Evolutionary conservation across 164 flowering plant species (phyloP), one percentile per base, ranked within the genome.

Genomic region (Chimonanthus salicifolius): DNA sequence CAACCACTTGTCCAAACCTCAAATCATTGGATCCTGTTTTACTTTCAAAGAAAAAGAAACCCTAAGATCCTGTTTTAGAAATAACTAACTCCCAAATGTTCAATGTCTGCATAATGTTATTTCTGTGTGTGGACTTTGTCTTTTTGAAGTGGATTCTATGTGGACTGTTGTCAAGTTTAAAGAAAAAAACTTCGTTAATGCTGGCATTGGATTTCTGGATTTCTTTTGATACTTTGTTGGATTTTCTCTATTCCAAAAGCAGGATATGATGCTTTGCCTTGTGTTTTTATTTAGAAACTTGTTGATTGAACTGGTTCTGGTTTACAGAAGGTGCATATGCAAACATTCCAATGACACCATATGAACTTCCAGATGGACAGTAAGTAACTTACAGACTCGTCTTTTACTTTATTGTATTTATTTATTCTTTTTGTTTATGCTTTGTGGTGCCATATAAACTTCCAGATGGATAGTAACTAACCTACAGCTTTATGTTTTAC

Each of bases 281-380:
- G 43, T 11, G 21, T n/a, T 6, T 0, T 62, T 20, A 16, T 18
- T 20, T 62, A n/a, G 20, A 46, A 67, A 65, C 47, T 3, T 15
- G 10, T 47, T 68, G 4, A 47, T 20, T 68, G 6, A 16, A 6
- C 11, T 16, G 7, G 50, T 13, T 69, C 43, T 69, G 54, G 48
- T 72, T 70, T 76, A 58, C 96, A 95, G 99, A 92, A 67, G 85
- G 72, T 79, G 84, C 89, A 47, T 95, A 95, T 83, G 87, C 98
- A 80, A 95, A 95, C 79, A 92, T 95, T 76, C 99, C 99, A 43
- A 95, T 83, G 89, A 92, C 98, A 6, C 78, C 99, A 20, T 95
- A 95, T 81, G 99, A 95, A 85, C 97, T 95, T 79, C 99, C 99
- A 74, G 99, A 95, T 88, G 99, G 99, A 83, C 99, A 95, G 99